Conservation (phyloP, 2,329 filamentous ascomycete species). For the Diatrype stigma region DNA sequence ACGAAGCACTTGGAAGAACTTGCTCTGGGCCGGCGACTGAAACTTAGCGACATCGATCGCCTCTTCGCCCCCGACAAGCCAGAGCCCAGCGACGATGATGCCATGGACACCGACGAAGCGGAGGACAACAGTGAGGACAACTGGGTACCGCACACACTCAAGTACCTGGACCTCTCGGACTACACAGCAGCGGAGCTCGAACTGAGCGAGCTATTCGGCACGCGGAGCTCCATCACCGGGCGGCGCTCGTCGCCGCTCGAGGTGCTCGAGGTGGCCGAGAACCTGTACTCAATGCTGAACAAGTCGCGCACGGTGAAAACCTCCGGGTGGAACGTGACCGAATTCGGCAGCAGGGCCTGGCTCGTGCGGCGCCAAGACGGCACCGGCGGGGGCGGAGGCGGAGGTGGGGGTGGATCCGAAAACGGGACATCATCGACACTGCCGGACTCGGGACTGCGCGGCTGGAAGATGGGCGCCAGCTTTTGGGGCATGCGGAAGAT, state of each 20-base stretch:
- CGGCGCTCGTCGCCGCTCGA: slow-evolving; percentile 62
- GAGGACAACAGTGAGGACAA: slow-evolving; percentile 25
- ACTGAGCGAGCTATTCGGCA: slow-evolving; percentile 49
- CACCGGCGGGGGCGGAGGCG: slow-evolving; percentile 19
- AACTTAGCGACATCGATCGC: slow-evolving; percentile 60
- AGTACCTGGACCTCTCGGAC: slow-evolving; percentile 74
- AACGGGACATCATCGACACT: slow-evolving; percentile 14
- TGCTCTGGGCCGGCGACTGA: slow-evolving; percentile 65
- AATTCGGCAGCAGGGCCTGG: slow-evolving; percentile 63
- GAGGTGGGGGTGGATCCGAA: neutral
- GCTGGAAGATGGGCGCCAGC: slow-evolving; percentile 81
- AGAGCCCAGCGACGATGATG: slow-evolving; percentile 8
- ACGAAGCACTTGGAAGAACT: slow-evolving; percentile 74
- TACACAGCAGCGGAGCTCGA: slow-evolving; percentile 59
- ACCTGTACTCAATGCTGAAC: slow-evolving; percentile 60
- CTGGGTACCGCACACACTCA: slow-evolving; percentile 58
- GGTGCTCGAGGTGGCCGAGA: slow-evolving; percentile 70
- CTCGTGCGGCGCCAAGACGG: slow-evolving; percentile 45
- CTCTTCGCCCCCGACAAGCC: slow-evolving; percentile 53
- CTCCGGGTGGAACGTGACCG: slow-evolving; percentile 66
- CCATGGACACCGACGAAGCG: slow-evolving; percentile 20
- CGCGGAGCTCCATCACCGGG: slow-evolving; percentile 52
- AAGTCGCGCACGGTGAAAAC: slow-evolving; percentile 58
- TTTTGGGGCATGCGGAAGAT: slow-evolving; percentile 88
- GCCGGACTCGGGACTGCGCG: slow-evolving; percentile 54